These are phyloP conservation scores for Suillus lakei DNA, from an alignment of 768 basidiomycete species.

Conservation along the genomic window DNA sequence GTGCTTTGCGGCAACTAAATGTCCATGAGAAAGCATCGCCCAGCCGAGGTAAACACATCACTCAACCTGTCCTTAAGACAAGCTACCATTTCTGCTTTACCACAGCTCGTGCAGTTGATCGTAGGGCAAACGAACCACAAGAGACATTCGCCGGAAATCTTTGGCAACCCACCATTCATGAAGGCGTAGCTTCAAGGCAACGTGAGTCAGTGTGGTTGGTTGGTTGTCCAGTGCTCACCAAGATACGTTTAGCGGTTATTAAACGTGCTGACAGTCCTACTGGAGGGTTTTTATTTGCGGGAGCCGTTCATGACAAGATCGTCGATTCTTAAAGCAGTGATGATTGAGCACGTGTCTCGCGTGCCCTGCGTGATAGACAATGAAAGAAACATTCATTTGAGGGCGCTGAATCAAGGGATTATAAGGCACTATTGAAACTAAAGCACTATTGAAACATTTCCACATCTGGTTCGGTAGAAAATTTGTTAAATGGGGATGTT, in stretches of 20 bases:
- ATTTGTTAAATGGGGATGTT: neutral
- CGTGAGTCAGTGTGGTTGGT: neutral
- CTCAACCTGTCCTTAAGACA: too few relatives aligned
- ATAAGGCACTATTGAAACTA: neutral
- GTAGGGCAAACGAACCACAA: neutral
- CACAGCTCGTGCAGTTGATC: neutral
- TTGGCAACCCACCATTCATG: neutral
- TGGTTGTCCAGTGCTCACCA: neutral
- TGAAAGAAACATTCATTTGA: neutral
- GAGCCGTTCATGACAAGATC: neutral
- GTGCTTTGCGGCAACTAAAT: neutral
- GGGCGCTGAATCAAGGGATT: neutral
- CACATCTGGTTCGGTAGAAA: neutral
- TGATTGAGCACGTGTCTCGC: neutral
- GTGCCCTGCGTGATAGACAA: neutral
- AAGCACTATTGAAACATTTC: constrained; percentile 1
- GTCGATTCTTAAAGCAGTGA: neutral
- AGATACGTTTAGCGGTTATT: neutral
- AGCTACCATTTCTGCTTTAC: constrained; percentile 1
- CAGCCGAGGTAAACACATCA: constrained; percentile 3
- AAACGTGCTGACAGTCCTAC: neutral
- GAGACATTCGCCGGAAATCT: neutral
- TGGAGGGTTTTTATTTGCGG: neutral
- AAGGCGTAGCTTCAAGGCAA: neutral
- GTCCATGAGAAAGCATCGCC: neutral